These are phyloP conservation scores for Phytopythium boreale DNA, from an alignment of 352 stramenopile genomes.

Conservation along the genomic window DNA sequence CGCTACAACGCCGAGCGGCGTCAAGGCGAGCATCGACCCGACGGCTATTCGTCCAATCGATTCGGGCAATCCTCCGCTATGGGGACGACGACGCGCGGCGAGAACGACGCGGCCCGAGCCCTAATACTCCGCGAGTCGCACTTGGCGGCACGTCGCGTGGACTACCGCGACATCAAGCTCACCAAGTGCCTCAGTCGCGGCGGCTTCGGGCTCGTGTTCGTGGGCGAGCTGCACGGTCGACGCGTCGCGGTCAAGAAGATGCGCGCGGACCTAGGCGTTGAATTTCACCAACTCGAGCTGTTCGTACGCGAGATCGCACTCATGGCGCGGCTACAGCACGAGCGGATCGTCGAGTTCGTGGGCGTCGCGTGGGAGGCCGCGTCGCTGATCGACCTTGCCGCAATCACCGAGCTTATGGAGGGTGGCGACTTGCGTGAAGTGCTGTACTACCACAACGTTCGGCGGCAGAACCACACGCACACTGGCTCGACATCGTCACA, in stretches of 20 bases:
- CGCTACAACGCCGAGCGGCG: slow-evolving; percentile 3
- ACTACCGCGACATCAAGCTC: slow-evolving; percentile 37
- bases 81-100: not conserved
- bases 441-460: slow-evolving; percentile 21
- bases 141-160: slow-evolving; percentile 34
- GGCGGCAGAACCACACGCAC: not conserved
- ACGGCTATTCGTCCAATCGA: not conserved
- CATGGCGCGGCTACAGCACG: slow-evolving; percentile 33
- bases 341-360: slow-evolving; percentile 42
- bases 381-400: slow-evolving; percentile 30
- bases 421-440: slow-evolving; percentile 43
- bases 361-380: slow-evolving; percentile 35
- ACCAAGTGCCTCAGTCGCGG: slow-evolving; percentile 31
- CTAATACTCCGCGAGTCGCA: slow-evolving; percentile 26
- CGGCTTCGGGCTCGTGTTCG: slow-evolving; percentile 43
- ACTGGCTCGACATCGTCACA: not conserved
- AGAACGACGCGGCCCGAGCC: not conserved
- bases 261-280: slow-evolving; percentile 14
- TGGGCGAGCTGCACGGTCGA: slow-evolving; percentile 23
- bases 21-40: not conserved
- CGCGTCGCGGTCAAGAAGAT: slow-evolving; percentile 47
- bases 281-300: slow-evolving; percentile 23
- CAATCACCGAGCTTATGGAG: slow-evolving; percentile 54
- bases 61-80: not conserved
- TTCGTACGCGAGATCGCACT: slow-evolving; percentile 44